Conservation (phyloP, 164 flowering plant species). For the grape (Vitis vinifera) region DNA sequence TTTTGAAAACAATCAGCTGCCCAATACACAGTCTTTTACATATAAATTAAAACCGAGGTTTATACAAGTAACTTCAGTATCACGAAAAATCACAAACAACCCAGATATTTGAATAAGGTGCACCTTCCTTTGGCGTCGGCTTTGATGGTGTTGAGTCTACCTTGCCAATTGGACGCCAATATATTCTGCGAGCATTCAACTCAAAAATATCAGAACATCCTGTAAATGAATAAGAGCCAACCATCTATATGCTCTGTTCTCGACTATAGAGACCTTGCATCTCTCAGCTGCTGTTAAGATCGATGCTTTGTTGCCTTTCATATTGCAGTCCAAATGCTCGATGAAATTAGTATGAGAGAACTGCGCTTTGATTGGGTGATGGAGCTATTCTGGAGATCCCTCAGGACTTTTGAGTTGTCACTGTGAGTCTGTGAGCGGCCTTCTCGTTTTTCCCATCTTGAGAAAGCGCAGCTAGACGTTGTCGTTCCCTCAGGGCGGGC, state of each 20-base stretch:
- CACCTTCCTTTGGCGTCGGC: constrained; percentile 89
- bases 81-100: neutral
- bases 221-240: neutral
- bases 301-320: constrained; percentile 39
- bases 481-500: too few species aligned
- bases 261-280: constrained; percentile 39
- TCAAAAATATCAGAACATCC: neutral
- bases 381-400: too few species aligned
- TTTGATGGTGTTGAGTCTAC: constrained; percentile 69
- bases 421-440: too few species aligned
- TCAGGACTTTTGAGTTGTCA: too few species aligned
- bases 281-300: constrained; percentile 42
- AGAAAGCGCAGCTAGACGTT: too few species aligned
- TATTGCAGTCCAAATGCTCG: constrained; percentile 30
- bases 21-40: neutral
- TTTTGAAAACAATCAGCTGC: neutral
- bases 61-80: neutral
- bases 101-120: neutral
- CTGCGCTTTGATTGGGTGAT: neutral
- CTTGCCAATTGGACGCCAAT: constrained; percentile 78
- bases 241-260: too few species aligned
- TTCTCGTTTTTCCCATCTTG: too few species aligned
- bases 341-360: constrained; percentile 5
- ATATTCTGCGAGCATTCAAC: constrained; percentile 51
- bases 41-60: neutral